phyloP scores from a whole-genome alignment of 78 protist genomes.

The Cyanophora paradoxa region DNA sequence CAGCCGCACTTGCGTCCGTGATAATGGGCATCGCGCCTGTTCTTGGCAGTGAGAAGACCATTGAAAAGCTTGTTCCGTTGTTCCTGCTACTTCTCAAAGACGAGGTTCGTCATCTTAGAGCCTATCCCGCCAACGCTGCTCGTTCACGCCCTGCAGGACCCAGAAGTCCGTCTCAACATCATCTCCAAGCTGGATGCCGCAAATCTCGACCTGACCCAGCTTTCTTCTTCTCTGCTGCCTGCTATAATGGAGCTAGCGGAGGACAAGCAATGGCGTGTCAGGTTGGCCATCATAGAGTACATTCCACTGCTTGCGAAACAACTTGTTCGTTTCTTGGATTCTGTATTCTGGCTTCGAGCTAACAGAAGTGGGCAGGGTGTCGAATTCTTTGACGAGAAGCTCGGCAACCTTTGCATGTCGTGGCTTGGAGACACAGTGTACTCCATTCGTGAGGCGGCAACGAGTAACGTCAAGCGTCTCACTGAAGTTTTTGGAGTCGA shows the following conservation, averaged over 20 bases:
- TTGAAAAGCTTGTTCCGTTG: slow-evolving; percentile 69
- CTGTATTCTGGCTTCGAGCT: neutral
- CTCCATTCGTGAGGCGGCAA: slow-evolving; percentile 82
- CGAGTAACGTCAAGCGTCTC: slow-evolving; percentile 43
- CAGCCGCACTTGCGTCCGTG: slow-evolving; percentile 77
- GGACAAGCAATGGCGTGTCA: slow-evolving; percentile 90
- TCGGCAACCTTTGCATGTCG: slow-evolving; percentile 57
- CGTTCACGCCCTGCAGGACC: neutral
- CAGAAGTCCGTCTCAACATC: slow-evolving; percentile 78
- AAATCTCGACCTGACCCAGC: neutral
- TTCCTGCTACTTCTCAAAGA: slow-evolving; percentile 77
- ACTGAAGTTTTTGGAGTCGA: slow-evolving; percentile 75
- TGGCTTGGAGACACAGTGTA: slow-evolving; percentile 85
- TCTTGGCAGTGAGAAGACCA: slow-evolving; percentile 63
- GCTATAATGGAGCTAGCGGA: slow-evolving; percentile 86
- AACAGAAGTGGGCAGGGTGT: slow-evolving; percentile 46
- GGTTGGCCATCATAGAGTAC: slow-evolving; percentile 84
- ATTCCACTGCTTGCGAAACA: slow-evolving; percentile 78
- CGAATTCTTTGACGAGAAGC: slow-evolving; percentile 75
- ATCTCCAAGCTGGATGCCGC: slow-evolving; percentile 77
- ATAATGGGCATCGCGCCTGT: slow-evolving; percentile 74
- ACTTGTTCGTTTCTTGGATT: neutral
- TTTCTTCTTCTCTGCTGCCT: slow-evolving; percentile 65
- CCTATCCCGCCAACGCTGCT: neutral
- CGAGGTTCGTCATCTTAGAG: slow-evolving; percentile 6